phyloP scores from a whole-genome alignment of 768 basidiomycete genomes.

The Mycena leptocephala region DNA sequence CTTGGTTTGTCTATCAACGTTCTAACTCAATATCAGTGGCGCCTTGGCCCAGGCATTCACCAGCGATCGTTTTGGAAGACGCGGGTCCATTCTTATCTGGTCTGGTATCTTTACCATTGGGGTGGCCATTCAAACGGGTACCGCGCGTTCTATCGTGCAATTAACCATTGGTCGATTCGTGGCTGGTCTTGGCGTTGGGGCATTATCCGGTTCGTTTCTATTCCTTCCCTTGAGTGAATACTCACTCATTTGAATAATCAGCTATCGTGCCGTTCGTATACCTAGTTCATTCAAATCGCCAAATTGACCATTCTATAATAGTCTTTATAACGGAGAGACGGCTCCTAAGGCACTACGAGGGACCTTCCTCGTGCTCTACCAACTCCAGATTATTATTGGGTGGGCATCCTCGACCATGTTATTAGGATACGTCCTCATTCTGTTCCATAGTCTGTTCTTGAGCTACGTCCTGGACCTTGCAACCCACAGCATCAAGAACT shows the following conservation, averaged over 20 bases:
- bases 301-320: constrained; percentile 45
- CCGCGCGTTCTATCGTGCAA: constrained; percentile 72
- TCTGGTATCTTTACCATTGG: constrained; percentile 81
- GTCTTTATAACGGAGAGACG: constrained; percentile 86
- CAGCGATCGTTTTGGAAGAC: constrained; percentile 80
- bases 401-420: constrained; percentile 44
- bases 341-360: constrained; percentile 85
- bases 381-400: constrained; percentile 85
- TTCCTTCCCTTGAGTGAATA: not conserved
- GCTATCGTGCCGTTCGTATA: constrained; percentile 67
- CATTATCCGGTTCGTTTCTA: constrained; percentile 70
- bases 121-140: constrained; percentile 79
- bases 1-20: not conserved
- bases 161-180: constrained; percentile 83
- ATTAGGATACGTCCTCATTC: not conserved
- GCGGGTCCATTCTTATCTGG: constrained; percentile 85
- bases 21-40: constrained; percentile 54
- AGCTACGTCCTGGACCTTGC: constrained; percentile 82
- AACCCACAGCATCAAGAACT: constrained; percentile 67
- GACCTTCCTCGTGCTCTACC: constrained; percentile 80
- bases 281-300: not conserved
- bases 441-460: constrained; percentile 71
- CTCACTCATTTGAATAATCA: constrained; percentile 36
- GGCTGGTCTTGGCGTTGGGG: constrained; percentile 85
- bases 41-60: constrained; percentile 83